Evolutionary conservation across 305 asterid species (phyloP).

Genomic region (Petunia hybrid): DNA sequence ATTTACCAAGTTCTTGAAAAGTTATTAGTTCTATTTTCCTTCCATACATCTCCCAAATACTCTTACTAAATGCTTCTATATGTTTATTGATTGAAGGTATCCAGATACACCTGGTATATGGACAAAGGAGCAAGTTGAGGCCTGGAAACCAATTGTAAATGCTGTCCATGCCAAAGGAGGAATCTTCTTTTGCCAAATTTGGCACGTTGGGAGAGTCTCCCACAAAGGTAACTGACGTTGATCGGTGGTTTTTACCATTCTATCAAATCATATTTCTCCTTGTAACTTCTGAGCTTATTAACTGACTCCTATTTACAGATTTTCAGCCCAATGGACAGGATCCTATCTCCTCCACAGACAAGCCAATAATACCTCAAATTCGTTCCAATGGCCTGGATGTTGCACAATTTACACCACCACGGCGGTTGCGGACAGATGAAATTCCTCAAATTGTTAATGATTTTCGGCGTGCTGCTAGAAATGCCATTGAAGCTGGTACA

Average conservation of each 20-base stretch:
- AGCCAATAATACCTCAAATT: slow-evolving; percentile 32
- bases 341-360: slow-evolving; percentile 38
- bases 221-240: slow-evolving; percentile 47
- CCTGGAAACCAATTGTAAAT: slow-evolving; percentile 82
- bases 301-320: slow-evolving; percentile 40
- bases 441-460: slow-evolving; percentile 38
- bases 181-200: slow-evolving; percentile 74
- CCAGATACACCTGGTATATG: slow-evolving; percentile 67
- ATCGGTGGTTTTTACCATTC: background rate
- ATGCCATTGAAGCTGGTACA: slow-evolving; percentile 43
- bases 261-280: background rate
- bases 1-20: background rate
- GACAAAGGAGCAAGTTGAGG: slow-evolving; percentile 78
- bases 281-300: slow-evolving; percentile 42
- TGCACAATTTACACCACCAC: slow-evolving; percentile 36
- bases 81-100: slow-evolving; percentile 45
- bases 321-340: slow-evolving; percentile 59
- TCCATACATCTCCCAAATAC: background rate
- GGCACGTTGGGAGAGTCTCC: slow-evolving; percentile 75
- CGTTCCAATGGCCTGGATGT: slow-evolving; percentile 27
- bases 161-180: slow-evolving; percentile 89
- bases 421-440: slow-evolving; percentile 33
- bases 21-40: background rate
- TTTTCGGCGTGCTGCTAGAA: slow-evolving; percentile 35
- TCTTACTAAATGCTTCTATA: background rate